phyloP scores from a whole-genome alignment of 2,329 filamentous ascomycete genomes.

The Fusarium sp. region DNA sequence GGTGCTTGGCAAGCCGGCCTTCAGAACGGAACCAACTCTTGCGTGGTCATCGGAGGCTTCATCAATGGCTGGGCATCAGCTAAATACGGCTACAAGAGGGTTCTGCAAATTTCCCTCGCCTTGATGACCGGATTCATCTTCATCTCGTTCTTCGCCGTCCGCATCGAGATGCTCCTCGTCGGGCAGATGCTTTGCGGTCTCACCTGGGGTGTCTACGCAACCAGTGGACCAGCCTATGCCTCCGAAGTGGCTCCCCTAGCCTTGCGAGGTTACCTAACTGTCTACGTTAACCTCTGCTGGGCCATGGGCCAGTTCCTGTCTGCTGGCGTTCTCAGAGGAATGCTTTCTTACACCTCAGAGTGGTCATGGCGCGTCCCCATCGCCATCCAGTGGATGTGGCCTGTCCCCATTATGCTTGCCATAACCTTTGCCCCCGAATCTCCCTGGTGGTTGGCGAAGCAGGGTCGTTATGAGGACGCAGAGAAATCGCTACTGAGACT shows the following conservation, averaged over 20 bases:
- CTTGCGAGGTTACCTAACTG: conserved; percentile 59
- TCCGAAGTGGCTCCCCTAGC: conserved; percentile 61
- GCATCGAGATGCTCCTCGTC: conserved; percentile 58
- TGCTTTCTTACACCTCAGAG: conserved; percentile 47
- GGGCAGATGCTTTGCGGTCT: conserved; percentile 64
- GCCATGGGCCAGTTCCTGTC: conserved; percentile 59
- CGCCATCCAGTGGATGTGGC: conserved; percentile 57
- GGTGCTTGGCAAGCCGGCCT: conserved; percentile 38
- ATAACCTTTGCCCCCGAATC: conserved; percentile 53
- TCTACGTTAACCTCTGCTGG: conserved; percentile 62
- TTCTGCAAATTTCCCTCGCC: conserved; percentile 64
- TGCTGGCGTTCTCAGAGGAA: conserved; percentile 54
- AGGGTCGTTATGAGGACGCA: conserved; percentile 48
- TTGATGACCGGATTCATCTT: conserved; percentile 51
- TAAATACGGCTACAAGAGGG: conserved; percentile 57
- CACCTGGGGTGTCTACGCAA: conserved; percentile 61
- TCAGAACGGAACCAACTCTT: conserved; percentile 26
- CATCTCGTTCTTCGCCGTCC: conserved; percentile 53
- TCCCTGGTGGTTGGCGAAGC: conserved; percentile 53
- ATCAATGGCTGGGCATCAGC: conserved; percentile 44
- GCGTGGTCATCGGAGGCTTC: conserved; percentile 42
- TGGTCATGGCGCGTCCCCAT: conserved; percentile 58
- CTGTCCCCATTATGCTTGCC: conserved; percentile 48
- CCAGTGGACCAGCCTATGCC: conserved; percentile 60
- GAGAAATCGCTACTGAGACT: conserved; percentile 49